Evolutionary conservation across 2,329 filamentous ascomycete genomes (phyloP), one percentile per base, ranked within the genome.

Genomic region (Fusarium neocosmosporiellum): DNA sequence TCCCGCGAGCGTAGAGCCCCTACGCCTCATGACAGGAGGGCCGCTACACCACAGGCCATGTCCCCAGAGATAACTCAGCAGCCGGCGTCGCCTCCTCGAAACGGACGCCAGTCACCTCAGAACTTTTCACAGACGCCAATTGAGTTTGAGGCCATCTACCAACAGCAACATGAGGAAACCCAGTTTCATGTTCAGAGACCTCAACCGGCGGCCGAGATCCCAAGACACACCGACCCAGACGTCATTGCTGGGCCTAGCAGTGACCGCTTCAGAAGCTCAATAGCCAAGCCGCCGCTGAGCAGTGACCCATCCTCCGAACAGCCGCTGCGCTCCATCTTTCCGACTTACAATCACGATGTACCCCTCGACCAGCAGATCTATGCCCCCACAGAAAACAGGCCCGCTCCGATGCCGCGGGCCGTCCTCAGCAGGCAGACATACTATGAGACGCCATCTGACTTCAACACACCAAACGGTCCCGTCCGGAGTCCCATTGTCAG

Each of bases 271-370:
- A 83, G 87, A 62, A 88, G 82, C 78, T 91, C 88, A 22, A 90
- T 90, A 72, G 87, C 88, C 59, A 90, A 91, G 74, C 81, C 84
- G 27, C 88, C 87, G 18, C 76, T 87, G 5, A 78, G 77, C 29
- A 83, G 84, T 27, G 80, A 81, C 10, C 53, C 77, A 6, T 73
- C 77, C 24, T 70, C 79, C 50, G 79, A 78, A 59, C 80, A 71
- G 67, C 75, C 80, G 0, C 86, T 93, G 75, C 88, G 89, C 34
- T 95, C 93, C 27, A 94, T 95, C 75, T 95, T 95, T 75, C 93
- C 93, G 9, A 87, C 88, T 33, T 95, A 94, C 78, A 91, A 95
- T 76, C 91, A 90, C 4, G 87, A 87, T 1, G 79, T 94, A 27
- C 86, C 92, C 7, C 86, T 94, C 4, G 86, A 90, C 63, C 88